Base-by-base conservation (phyloP, 495 filamentous ascomycete species). In the Daldinia loculata region DNA sequence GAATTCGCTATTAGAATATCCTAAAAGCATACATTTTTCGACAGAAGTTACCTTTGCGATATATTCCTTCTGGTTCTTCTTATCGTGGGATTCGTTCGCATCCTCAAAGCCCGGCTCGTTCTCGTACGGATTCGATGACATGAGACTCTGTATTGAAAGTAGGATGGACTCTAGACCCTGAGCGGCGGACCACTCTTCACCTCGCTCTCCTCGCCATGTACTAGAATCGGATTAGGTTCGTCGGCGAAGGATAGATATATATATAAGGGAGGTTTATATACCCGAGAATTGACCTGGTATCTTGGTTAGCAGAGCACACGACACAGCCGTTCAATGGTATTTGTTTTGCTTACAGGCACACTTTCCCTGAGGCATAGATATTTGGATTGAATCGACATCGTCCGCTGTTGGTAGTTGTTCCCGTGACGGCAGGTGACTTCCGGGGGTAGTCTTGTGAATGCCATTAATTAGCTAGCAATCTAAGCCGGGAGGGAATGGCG, bases 81-180 rank as follows among this genome's bases (percentile, higher is more conserved):
- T 89, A 75, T 97, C 91, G 11, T 84, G 79, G 3, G 83, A 79
- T 22, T 87, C 85, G 34, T 89, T 89, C 19, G 89, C 87, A 57
- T 91, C 86, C 72, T 98, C 95, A 71, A 91, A 97, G 8, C 95
- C 95, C 17, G 95, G 95, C 75, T 99, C 95, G 71, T 98, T 97
- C 78, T 95, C 93, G 78, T 97, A 99, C 0, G 95, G 95, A 76
- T 98, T 97, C 24, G 88, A 80, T 1, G 93, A 96, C 90, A 99
- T 94, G 29, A 99, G 83, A 74, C 93, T 97, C 78, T 99, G 95
- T 59, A 99, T 98, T 5, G 95, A 98, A 32, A 98, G 88, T 32
- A 99, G 78, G 56, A 98, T 92, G 0, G 95, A 98, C 77, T 99
- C 95, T 4, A 99, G 83, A 17, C 95, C 94, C 77, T 98, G 95